phyloP scores from a whole-genome alignment of 169 alveolate species.

The Cardiosporidium cionae region DNA sequence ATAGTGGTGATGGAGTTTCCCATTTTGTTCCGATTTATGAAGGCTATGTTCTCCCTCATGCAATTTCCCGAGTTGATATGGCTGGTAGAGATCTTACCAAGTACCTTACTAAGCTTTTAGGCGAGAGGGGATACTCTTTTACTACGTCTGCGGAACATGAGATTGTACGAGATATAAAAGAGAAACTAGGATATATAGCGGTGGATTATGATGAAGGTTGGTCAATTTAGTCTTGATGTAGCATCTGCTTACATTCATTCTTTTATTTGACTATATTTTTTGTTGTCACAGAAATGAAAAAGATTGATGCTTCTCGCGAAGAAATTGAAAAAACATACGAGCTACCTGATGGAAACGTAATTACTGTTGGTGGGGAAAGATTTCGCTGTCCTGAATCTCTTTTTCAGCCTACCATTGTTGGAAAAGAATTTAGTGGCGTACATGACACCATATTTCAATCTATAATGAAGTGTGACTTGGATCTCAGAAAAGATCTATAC shows the following conservation, averaged over 20 bases:
- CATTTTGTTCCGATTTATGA: constrained; percentile 97
- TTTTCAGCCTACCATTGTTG: constrained; percentile 81
- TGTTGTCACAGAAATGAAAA: constrained; percentile 62
- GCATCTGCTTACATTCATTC: not conserved
- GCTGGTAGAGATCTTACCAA: constrained; percentile 96
- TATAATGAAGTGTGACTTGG: constrained; percentile 90
- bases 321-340: constrained; percentile 89
- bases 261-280: not conserved
- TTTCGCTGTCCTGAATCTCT: constrained; percentile 93
- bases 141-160: constrained; percentile 90
- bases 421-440: constrained; percentile 87
- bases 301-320: constrained; percentile 68
- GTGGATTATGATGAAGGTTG: constrained; percentile 74
- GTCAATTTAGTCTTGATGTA: not conserved
- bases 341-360: constrained; percentile 92
- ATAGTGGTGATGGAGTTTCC: constrained; percentile 97
- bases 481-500: constrained; percentile 88
- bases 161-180: constrained; percentile 92
- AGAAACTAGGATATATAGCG: constrained; percentile 85
- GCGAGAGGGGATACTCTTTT: constrained; percentile 85
- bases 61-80: constrained; percentile 72
- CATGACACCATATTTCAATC: constrained; percentile 87
- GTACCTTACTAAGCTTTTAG: constrained; percentile 79
- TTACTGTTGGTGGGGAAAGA: constrained; percentile 88
- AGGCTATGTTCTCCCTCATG: constrained; percentile 58